phyloP scores from a whole-genome alignment of 2,329 filamentous ascomycete species.

The Bisporella sp. region DNA sequence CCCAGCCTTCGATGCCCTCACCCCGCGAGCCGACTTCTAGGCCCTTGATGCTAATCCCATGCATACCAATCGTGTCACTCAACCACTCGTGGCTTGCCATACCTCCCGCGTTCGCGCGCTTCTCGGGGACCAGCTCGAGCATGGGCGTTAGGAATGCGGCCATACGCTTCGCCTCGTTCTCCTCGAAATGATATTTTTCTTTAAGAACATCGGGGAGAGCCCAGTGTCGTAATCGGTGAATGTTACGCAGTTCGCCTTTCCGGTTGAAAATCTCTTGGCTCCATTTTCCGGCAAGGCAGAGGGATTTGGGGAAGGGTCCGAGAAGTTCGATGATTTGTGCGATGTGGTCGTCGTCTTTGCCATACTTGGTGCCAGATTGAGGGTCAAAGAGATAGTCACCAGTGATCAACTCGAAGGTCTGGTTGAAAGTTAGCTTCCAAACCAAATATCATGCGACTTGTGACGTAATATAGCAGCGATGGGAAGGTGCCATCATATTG shows the following conservation, averaged over 20 bases:
- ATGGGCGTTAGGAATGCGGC: conserved; percentile 82
- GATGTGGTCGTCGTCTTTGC: conserved; percentile 98
- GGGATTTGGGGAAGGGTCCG: conserved; percentile 84
- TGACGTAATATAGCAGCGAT: not conserved
- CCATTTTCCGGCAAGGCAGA: conserved; percentile 93
- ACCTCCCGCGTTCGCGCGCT: conserved; percentile 88
- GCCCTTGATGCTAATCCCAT: conserved; percentile 63
- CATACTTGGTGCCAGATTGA: conserved; percentile 97
- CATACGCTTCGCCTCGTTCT: conserved; percentile 73
- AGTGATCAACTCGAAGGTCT: conserved; percentile 97
- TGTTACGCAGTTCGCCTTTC: conserved; percentile 94
- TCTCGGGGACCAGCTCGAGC: conserved; percentile 82
- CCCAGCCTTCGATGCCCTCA: conserved; percentile 93
- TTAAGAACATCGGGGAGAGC: conserved; percentile 84
- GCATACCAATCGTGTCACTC: conserved; percentile 83
- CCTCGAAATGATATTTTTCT: conserved; percentile 94
- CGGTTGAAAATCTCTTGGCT: conserved; percentile 98
- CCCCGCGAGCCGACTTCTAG: conserved; percentile 75
- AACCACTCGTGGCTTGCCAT: conserved; percentile 86
- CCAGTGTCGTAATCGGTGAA: conserved; percentile 94
- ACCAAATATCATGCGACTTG: not conserved
- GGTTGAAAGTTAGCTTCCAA: conserved; percentile 6
- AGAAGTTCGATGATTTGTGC: conserved; percentile 97
- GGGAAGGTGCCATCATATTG: not conserved
- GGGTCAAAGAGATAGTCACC: conserved; percentile 98